Base-by-base conservation (phyloP, 1,139 yeast species). In the Candida smagusa region DNA sequence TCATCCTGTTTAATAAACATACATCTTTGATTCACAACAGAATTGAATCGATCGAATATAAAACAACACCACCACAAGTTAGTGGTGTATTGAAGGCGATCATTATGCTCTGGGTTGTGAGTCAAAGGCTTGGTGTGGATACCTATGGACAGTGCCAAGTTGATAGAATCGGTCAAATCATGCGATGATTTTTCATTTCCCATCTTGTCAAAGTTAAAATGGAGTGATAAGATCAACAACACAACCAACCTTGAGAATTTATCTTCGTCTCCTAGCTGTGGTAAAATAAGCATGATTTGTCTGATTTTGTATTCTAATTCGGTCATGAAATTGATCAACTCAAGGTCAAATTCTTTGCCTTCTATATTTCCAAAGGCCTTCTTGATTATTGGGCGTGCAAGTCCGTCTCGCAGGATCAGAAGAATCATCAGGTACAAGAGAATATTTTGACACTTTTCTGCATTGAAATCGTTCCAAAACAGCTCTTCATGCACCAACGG, bases 101-200 rank as follows among this genome's bases (percentile, higher is more conserved):
- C 53, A 3, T 41, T 34, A 12, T 44, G 44, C n/a, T 40, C 36
- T 12, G 47, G 28, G 23, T 47, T 46, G 22, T 41, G 41, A 7
- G 44, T 30, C 31, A 59, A 56, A 3, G 54, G 50, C 36, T 58
- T 57, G 59, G 61, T 56, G 40, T 67, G 72, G 16, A 67, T 59
- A 1, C 63, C 65, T 31, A 64, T 37, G 8, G 66, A 50, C 16
- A 54, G 54, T 1, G 61, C 63, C 28, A 59, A 43, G 36, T 61
- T 60, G 21, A 65, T 51, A 2, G 69, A 63, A 27, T 52, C 53
- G 11, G 60, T 53, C 26, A 65, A 42, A 44, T 67, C 73, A 37
- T 63, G 67, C 11, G 67, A 54, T 35, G 65, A 56, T 34, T 61
- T 63, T 42, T 68, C 73, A 42, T 54, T 59, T 3, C 73, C 71